phyloP scores from a whole-genome alignment of 306 rosid species.

The barrel medic (Medicago truncatula) region DNA sequence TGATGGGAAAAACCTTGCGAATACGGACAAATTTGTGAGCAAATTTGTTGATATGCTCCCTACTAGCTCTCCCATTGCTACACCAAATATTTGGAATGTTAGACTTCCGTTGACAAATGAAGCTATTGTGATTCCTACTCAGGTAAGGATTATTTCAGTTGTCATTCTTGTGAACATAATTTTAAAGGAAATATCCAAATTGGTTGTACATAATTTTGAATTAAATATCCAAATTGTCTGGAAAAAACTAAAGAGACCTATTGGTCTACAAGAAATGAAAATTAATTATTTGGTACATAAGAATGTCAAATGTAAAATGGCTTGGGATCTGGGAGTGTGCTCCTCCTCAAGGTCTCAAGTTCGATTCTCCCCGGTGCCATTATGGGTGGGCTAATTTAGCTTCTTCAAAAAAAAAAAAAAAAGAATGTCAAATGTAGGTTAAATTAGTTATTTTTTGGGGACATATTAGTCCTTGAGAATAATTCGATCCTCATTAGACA shows the following conservation, averaged over 20 bases:
- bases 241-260: background rate
- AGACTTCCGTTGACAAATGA: slow-evolving; percentile 72
- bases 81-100: slow-evolving; percentile 60
- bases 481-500: background rate
- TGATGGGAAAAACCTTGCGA: slow-evolving; percentile 69
- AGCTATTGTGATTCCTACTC: slow-evolving; percentile 93
- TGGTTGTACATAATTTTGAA: background rate
- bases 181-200: background rate
- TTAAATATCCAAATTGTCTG: too few species aligned
- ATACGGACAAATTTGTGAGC: slow-evolving; percentile 60
- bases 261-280: background rate
- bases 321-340: too few species aligned
- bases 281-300: background rate
- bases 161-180: slow-evolving; percentile 17
- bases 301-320: background rate
- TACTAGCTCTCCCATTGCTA: slow-evolving; percentile 54
- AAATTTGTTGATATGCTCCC: slow-evolving; percentile 87
- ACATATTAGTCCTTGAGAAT: background rate
- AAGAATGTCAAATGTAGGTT: background rate
- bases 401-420: too few species aligned
- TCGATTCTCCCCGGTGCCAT: too few species aligned
- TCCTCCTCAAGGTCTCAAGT: too few species aligned
- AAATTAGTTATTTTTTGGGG: background rate
- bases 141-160: slow-evolving; percentile 57
- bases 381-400: too few species aligned